Base-by-base conservation (phyloP, 2,329 filamentous ascomycete species). In the Trichoderma lentiforme region DNA sequence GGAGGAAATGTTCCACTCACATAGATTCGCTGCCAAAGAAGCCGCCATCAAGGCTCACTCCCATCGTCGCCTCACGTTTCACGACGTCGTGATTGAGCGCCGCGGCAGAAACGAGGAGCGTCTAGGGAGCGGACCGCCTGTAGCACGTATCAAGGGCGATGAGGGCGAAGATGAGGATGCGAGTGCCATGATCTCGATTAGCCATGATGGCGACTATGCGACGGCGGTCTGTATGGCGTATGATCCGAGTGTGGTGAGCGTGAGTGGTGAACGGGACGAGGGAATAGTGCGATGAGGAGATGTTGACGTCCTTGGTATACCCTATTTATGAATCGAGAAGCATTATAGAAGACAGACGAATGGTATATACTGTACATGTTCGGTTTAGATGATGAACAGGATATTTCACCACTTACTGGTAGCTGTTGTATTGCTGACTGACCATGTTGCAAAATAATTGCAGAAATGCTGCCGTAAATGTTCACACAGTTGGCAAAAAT, bases 161-260 rank as follows among this genome's bases (percentile, higher is more conserved):
- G 76, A 72, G 2, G 76, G 71, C 18, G 77, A 72, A 21, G 78
- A 75, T n/a, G 76, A 73, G 53, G 79, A 84, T 72, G 87, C 89
- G 74, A 84, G 89, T 64, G 93, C 90, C 15, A 85, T 88, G 77
- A 79, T 97, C 58, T 95, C 92, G 73, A 97, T 98, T 76, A 96
- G 92, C 77, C 95, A 98, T 79, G 95, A 98, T 80, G 91, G 89
- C 2, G 91, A 93, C 8, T 97, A 94, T 81, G 94, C 94, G 11
- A 90, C 87, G 24, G 92, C 92, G 7, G 85, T 91, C 1, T 92
- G 91, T 74, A 74, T 93, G 39, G 89, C 87, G n/a, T 63, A 76
- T 65, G 73, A 75, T 34, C 69, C 71, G 62, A 72, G 72, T 34
- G 73, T 73, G 18, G 28, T 34, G 14, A 62, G 30, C 8, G 32